Evolutionary conservation across 305 asterid genomes (phyloP), one percentile per base, ranked within the genome.

Genomic region (Fraxinus sp.): DNA sequence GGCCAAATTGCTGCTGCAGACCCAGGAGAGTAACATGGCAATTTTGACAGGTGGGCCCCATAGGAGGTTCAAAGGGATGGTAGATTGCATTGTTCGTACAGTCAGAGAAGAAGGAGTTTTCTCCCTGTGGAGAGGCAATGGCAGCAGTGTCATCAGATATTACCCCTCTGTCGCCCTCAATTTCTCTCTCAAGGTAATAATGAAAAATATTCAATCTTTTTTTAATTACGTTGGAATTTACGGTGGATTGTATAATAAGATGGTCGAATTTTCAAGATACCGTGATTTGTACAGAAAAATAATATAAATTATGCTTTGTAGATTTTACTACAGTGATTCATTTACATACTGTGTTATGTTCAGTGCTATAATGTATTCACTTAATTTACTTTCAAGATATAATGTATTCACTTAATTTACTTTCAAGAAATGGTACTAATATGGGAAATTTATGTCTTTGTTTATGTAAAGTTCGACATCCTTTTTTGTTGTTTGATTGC

Each of bases 91-190:
- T 81, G 90, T 37, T 46, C 91, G 97, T 30, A 93, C 94, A 8
- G 91, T 92, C 52, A 89, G 90, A 78, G 98, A 96, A 73, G 99
- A 96, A 86, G 98, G 98, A 36, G 49, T 96, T 82, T 70, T 92
- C 57, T 96, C 99, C 0, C 85, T 96, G 30, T 96, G 99, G 98
- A 96, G 99, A 86, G 99, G 99, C 74, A 96, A 94, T 84, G 98
- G 98, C 32, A 94, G 98, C 89, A 93, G 99, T 83, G 98, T 96
- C 24, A 86, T 96, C 84, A 88, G 99, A 90, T 96, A 94, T 75
- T 96, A 96, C 57, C 99, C 99, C 26, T 96, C 99, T 77, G 98
- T 93, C 33, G 98, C 98, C 82, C 94, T 96, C 79, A 96, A 96
- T 86, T 96, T 96, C 87, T 96, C 99, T 78, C 98, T 95, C 74